These are phyloP conservation scores for Aspergillus ruber DNA, from an alignment of 2,329 filamentous ascomycete genomes.

Conservation along the genomic window DNA sequence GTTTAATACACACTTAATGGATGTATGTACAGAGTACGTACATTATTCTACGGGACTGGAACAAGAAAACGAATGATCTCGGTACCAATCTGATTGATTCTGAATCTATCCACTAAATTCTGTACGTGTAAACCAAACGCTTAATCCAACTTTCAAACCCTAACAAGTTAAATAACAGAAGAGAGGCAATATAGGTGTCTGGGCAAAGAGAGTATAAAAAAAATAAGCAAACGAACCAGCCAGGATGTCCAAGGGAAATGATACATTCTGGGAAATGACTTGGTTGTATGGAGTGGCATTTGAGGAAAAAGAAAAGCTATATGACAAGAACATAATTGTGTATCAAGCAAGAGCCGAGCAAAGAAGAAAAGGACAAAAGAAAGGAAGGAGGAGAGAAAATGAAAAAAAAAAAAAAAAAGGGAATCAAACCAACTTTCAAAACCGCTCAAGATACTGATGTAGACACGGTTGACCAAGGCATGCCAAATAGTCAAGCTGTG, in stretches of 20 bases:
- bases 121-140: neutral
- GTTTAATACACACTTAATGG: neutral
- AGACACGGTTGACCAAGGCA: neutral
- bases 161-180: neutral
- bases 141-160: neutral
- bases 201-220: conserved; percentile 2
- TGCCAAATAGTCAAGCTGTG: too few species aligned
- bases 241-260: neutral
- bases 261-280: conserved; percentile 1
- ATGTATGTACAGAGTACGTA: neutral
- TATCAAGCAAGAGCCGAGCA: neutral
- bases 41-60: too few species aligned
- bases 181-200: neutral
- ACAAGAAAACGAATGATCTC: too few species aligned
- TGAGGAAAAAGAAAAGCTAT: conserved; percentile 5
- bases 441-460: conserved; percentile 6
- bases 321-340: conserved; percentile 9
- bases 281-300: conserved; percentile 2
- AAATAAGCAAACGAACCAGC: neutral
- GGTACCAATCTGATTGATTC: conserved; percentile 2
- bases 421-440: conserved; percentile 9
- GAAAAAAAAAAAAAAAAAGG: conserved; percentile 2
- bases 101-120: neutral
- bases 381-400: neutral
- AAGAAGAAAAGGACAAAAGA: conserved; percentile 1